phyloP scores from a whole-genome alignment of 1,284 basidiomycete species.

The Sutorius eximius region DNA sequence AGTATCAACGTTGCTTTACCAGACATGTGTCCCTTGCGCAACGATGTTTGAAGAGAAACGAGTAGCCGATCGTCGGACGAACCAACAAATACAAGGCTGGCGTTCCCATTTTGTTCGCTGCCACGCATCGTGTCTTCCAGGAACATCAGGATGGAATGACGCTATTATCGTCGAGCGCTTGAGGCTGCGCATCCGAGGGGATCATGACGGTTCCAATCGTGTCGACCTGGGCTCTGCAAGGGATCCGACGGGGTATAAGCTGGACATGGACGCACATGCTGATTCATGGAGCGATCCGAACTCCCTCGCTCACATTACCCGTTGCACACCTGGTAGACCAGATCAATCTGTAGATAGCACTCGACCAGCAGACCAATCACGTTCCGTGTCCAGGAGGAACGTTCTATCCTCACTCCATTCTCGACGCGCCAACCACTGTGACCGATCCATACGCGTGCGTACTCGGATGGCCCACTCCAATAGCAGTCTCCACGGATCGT shows the following conservation, averaged over 20 bases:
- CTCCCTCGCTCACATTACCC: conserved; percentile 3
- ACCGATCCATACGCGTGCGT: not conserved
- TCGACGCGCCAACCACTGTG: not conserved
- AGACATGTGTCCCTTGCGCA: not conserved
- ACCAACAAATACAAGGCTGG: not conserved
- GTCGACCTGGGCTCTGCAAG: conserved; percentile 8
- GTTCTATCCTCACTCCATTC: not conserved
- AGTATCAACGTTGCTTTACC: not conserved
- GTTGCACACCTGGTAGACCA: conserved; percentile 3
- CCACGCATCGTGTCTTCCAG: not conserved
- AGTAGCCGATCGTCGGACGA: not conserved
- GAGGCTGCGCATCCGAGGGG: conserved; percentile 21
- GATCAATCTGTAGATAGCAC: conserved; percentile 14
- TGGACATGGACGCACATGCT: not conserved
- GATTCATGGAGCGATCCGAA: conserved; percentile 17
- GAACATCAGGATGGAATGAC: not conserved
- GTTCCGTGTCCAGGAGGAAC: not conserved
- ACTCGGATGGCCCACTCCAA: conserved; percentile 10
- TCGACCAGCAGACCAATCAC: conserved; percentile 1
- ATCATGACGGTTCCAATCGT: conserved; percentile 5
- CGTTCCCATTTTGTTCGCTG: not conserved
- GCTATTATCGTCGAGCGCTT: not conserved
- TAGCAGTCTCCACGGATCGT: conserved; percentile 47
- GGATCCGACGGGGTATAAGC: conserved; percentile 14
- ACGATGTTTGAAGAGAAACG: not conserved